Evolutionary conservation across 768 basidiomycete genomes (phyloP).

Genomic region (Sarcodon aspratus): DNA sequence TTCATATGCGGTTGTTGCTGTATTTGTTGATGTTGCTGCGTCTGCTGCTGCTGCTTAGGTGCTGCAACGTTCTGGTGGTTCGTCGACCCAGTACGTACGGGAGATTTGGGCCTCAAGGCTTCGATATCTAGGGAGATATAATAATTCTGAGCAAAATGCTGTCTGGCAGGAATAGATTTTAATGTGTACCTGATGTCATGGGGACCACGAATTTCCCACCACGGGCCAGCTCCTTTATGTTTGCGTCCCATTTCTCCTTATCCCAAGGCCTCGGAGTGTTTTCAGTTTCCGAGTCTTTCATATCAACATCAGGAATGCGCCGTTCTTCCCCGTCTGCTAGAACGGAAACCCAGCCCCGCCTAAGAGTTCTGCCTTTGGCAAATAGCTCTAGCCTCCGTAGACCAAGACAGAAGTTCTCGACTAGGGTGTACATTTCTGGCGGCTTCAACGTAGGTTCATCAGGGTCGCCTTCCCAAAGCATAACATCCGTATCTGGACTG

Average conservation of each 20-base stretch:
- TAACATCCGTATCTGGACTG: slow-evolving; percentile 79
- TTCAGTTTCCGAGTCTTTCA: slow-evolving; percentile 17
- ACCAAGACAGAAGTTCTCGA: slow-evolving; percentile 97
- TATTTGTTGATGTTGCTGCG: background rate
- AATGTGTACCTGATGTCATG: slow-evolving; percentile 35
- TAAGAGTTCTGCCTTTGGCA: slow-evolving; percentile 53
- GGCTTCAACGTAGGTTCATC: slow-evolving; percentile 79
- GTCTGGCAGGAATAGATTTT: background rate
- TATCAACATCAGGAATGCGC: slow-evolving; percentile 26
- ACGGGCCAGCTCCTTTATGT: slow-evolving; percentile 37
- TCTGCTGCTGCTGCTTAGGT: background rate
- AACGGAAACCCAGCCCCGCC: slow-evolving; percentile 90
- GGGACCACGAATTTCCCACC: slow-evolving; percentile 57
- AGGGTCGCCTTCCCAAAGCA: slow-evolving; percentile 92
- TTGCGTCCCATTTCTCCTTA: slow-evolving; percentile 53
- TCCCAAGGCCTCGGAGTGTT: slow-evolving; percentile 38
- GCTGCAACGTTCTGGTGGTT: slow-evolving; percentile 8
- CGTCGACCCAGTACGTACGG: slow-evolving; percentile 33
- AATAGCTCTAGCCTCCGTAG: slow-evolving; percentile 86
- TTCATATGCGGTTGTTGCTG: slow-evolving; percentile 14
- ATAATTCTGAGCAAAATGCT: slow-evolving; percentile 4
- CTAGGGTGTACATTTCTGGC: slow-evolving; percentile 89
- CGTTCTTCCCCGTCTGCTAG: slow-evolving; percentile 54
- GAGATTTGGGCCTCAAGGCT: slow-evolving; percentile 76
- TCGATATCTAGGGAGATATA: slow-evolving; percentile 51